These are phyloP conservation scores for Populus deltoides DNA, from an alignment of 345 rosid genomes.

Conservation along the genomic window DNA sequence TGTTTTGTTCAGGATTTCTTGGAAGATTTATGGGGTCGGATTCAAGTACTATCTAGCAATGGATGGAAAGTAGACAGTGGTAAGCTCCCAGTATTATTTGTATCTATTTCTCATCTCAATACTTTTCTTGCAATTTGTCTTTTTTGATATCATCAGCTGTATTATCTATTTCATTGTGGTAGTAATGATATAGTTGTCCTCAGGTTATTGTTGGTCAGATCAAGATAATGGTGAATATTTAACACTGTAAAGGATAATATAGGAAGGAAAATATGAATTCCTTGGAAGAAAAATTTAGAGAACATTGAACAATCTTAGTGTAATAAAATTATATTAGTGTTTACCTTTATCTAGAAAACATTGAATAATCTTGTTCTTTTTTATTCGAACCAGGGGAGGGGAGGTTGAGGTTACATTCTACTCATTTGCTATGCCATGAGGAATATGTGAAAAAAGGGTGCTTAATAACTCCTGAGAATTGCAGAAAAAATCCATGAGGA, in stretches of 20 bases:
- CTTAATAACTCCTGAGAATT: neutral
- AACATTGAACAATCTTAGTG: neutral
- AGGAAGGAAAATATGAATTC: neutral
- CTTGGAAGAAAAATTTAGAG: neutral
- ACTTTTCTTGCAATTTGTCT: neutral
- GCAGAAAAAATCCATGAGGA: neutral
- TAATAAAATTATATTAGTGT: neutral
- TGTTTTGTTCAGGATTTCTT: conserved; percentile 68
- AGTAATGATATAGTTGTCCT: neutral
- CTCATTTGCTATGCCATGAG: neutral
- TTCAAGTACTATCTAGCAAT: conserved; percentile 62
- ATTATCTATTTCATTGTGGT: neutral
- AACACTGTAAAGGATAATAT: neutral
- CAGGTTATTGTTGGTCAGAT: neutral
- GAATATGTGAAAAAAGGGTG: neutral
- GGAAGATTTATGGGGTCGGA: conserved; percentile 86
- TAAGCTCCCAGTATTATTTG: conserved; percentile 22
- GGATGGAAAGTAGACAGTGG: conserved; percentile 98
- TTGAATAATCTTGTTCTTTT: neutral
- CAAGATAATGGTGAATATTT: neutral
- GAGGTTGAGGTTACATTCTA: neutral
- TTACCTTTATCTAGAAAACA: neutral
- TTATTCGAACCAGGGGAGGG: neutral
- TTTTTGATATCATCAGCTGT: neutral
- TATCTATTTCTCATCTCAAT: neutral